Percentiles rank a stretch among this genome's conserved stretches.
Evolutionary conservation across 1,284 basidiomycete genomes (phyloP).

Genomic region (Austroboletus novae-zelandiae): DNA sequence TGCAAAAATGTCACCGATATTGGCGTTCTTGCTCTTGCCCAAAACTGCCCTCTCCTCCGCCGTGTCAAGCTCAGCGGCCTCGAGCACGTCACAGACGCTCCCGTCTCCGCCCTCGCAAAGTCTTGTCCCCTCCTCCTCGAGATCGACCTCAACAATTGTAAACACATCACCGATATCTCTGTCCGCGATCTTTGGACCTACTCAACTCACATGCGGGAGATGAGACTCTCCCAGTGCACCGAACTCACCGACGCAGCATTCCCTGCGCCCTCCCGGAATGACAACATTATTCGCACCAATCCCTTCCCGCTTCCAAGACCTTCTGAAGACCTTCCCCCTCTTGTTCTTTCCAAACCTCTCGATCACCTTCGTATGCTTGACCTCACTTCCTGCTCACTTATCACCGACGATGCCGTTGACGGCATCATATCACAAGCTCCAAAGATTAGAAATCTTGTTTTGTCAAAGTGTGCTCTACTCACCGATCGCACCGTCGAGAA

Average conservation of each 20-base stretch:
- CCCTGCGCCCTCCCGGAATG: constrained; percentile 60
- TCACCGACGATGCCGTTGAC: constrained; percentile 90
- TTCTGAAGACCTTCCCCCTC: constrained; percentile 55
- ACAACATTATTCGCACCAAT: constrained; percentile 38
- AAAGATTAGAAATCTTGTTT: constrained; percentile 87
- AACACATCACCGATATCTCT: constrained; percentile 73
- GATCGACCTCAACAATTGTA: constrained; percentile 88
- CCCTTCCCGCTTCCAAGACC: constrained; percentile 45
- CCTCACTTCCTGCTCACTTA: constrained; percentile 77
- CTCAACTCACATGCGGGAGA: constrained; percentile 84
- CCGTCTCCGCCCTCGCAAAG: constrained; percentile 78
- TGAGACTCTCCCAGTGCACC: constrained; percentile 80
- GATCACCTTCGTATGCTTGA: constrained; percentile 89
- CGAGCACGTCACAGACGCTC: constrained; percentile 74
- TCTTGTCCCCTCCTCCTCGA: constrained; percentile 89
- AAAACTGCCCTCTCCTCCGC: constrained; percentile 73
- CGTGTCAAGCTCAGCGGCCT: constrained; percentile 87
- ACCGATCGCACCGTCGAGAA: constrained; percentile 86
- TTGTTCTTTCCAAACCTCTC: constrained; percentile 58
- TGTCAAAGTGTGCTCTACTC: constrained; percentile 87
- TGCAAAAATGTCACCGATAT: constrained; percentile 82
- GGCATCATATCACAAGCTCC: constrained; percentile 88
- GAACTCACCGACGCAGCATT: constrained; percentile 86
- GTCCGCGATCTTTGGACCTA: constrained; percentile 85
- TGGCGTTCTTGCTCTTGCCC: constrained; percentile 77